Conservation (phyloP, 2,329 filamentous ascomycete genomes). For the Phaeosphaeria sp. region DNA sequence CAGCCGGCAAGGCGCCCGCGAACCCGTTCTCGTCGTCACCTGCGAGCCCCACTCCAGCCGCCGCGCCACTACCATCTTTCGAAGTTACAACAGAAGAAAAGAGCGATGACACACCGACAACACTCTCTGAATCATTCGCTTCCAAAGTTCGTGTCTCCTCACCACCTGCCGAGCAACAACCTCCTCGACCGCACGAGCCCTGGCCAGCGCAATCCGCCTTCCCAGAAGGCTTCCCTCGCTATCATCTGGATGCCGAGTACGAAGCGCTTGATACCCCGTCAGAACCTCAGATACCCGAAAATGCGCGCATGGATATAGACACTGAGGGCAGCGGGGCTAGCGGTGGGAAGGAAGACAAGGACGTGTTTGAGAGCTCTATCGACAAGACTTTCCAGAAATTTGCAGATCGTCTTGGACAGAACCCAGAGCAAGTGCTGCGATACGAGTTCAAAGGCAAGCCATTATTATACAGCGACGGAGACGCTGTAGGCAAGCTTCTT, state of each 20-base stretch:
- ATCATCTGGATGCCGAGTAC: conserved; percentile 88
- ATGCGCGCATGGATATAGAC: conserved; percentile 53
- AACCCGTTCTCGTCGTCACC: conserved; percentile 63
- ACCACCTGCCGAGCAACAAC: conserved; percentile 43
- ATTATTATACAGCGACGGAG: conserved; percentile 80
- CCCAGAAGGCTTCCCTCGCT: conserved; percentile 74
- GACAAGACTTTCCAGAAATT: conserved; percentile 61
- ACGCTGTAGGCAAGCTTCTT: conserved; percentile 74
- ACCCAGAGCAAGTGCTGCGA: conserved; percentile 59
- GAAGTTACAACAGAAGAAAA: conserved; percentile 20
- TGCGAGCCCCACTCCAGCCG: conserved; percentile 34
- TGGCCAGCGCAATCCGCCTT: conserved; percentile 76
- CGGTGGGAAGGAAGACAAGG: conserved; percentile 54
- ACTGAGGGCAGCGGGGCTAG: conserved; percentile 35
- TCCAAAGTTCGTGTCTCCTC: conserved; percentile 68
- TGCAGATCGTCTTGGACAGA: conserved; percentile 58
- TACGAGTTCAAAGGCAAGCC: conserved; percentile 58
- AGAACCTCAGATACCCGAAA: conserved; percentile 57
- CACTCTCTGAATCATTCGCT: conserved; percentile 78
- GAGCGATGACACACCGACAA: conserved; percentile 42
- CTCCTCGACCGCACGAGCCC: conserved; percentile 63
- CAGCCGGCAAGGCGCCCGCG: conserved; percentile 36
- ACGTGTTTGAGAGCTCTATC: conserved; percentile 56
- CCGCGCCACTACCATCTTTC: conserved; percentile 52
- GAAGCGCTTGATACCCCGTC: conserved; percentile 75